Percentiles rank a stretch among this genome's conserved stretches.
phyloP scores from a whole-genome alignment of 805 yeast species.

The Ogataea ramenticola region DNA sequence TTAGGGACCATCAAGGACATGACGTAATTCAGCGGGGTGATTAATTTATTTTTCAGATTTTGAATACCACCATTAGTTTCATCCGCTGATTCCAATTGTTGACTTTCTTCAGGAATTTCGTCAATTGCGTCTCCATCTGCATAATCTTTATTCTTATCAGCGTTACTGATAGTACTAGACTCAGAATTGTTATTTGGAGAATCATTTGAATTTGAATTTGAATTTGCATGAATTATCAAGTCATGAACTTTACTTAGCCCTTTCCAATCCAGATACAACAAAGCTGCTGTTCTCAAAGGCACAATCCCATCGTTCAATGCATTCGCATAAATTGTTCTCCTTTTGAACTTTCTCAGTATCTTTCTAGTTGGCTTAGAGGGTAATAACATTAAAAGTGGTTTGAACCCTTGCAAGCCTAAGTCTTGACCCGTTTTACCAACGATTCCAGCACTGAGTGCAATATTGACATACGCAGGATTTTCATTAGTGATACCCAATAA shows the following conservation, averaged over 20 bases:
- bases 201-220: not conserved
- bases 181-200: not conserved
- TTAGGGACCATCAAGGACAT: slow-evolving; percentile 34
- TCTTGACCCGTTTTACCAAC: slow-evolving; percentile 94
- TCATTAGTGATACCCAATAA: slow-evolving; percentile 82
- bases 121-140: slow-evolving; percentile 9
- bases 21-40: slow-evolving; percentile 38
- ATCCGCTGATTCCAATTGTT: slow-evolving; percentile 5
- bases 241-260: slow-evolving; percentile 49
- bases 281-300: slow-evolving; percentile 83
- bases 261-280: slow-evolving; percentile 79
- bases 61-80: not conserved
- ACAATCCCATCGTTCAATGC: slow-evolving; percentile 92
- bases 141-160: too few species aligned
- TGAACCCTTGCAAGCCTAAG: slow-evolving; percentile 51
- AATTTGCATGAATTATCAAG: slow-evolving; percentile 9
- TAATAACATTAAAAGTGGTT: slow-evolving; percentile 66
- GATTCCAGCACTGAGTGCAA: slow-evolving; percentile 80
- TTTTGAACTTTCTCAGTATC: slow-evolving; percentile 52
- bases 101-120: slow-evolving; percentile 23
- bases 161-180: too few species aligned
- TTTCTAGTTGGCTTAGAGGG: slow-evolving; percentile 70
- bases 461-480: slow-evolving; percentile 76
- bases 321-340: slow-evolving; percentile 85
- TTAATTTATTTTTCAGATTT: slow-evolving; percentile 15